Conservation (phyloP, 2,329 filamentous ascomycete genomes). For the Coniella lustricola region DNA sequence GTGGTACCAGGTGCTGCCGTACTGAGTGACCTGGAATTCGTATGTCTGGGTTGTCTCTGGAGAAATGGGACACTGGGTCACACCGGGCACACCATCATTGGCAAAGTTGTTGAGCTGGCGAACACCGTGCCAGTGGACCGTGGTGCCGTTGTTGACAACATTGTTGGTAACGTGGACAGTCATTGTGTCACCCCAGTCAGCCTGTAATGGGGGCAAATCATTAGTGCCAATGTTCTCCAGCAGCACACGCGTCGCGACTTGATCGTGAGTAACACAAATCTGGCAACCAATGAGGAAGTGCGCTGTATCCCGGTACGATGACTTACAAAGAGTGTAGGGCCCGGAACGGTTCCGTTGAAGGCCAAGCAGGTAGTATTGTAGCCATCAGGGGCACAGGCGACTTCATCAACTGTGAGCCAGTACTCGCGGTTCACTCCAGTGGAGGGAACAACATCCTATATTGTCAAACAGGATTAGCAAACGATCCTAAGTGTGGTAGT, state of each 20-base stretch:
- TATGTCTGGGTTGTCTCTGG: constrained; percentile 28
- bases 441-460: constrained; percentile 19
- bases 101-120: constrained; percentile 35
- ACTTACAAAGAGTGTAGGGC: constrained; percentile 23
- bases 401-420: constrained; percentile 20
- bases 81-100: constrained; percentile 35
- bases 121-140: constrained; percentile 43
- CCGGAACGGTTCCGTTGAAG: constrained; percentile 27
- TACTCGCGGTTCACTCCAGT: constrained; percentile 19
- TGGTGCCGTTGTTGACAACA: constrained; percentile 35
- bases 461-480: not conserved
- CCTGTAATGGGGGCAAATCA: constrained; percentile 18
- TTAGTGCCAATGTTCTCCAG: no score
- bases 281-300: constrained; percentile 27
- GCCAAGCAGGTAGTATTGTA: constrained; percentile 21
- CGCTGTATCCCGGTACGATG: not conserved
- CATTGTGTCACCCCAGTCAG: constrained; percentile 37
- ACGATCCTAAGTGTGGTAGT: no score
- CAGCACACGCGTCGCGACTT: no score
- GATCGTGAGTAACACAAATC: constrained; percentile 21
- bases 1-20: constrained; percentile 33
- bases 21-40: constrained; percentile 27
- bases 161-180: constrained; percentile 56
- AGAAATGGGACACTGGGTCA: constrained; percentile 35
- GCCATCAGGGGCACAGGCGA: constrained; percentile 20